Conservation (phyloP, 2,329 filamentous ascomycete genomes). For the Fusarium pseudocircinatum region DNA sequence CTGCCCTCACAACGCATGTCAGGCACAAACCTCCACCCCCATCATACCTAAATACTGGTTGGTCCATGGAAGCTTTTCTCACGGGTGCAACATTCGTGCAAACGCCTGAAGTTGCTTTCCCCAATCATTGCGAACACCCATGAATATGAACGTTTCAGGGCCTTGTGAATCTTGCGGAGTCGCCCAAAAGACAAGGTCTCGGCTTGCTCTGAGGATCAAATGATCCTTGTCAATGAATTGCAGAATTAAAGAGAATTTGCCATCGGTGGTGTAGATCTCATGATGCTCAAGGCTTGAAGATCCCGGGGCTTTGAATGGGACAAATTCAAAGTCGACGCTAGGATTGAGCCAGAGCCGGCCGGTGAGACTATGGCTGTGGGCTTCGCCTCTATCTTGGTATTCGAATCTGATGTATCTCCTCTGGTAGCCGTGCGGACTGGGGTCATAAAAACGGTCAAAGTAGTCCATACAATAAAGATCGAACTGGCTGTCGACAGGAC, state of each 20-base stretch:
- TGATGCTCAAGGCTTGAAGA: not conserved
- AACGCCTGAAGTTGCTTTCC: not conserved
- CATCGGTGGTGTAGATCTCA: not conserved
- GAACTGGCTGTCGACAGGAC: not conserved
- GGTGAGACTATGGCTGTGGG: not conserved
- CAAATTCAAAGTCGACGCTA: not conserved
- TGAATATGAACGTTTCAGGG: not conserved
- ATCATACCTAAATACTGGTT: too few species aligned
- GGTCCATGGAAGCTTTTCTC: not conserved
- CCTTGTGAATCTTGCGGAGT: not conserved
- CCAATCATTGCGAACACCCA: slow-evolving; percentile 1
- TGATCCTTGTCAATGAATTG: not conserved
- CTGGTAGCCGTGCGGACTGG: not conserved
- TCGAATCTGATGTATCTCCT: not conserved
- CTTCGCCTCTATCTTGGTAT: not conserved
- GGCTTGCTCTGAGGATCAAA: not conserved
- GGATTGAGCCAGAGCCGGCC: not conserved
- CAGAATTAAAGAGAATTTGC: not conserved
- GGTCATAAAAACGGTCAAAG: not conserved
- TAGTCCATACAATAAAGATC: slow-evolving; percentile 7
- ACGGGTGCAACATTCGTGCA: not conserved
- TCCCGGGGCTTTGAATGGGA: not conserved
- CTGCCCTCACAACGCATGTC: not conserved
- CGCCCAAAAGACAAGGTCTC: not conserved
- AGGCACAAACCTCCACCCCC: not conserved